A percentile compares a stretch with the other conserved stretches of the same genome.
Conservation (phyloP, 441 rosid species). For the Eutrema salsugineum region DNA sequence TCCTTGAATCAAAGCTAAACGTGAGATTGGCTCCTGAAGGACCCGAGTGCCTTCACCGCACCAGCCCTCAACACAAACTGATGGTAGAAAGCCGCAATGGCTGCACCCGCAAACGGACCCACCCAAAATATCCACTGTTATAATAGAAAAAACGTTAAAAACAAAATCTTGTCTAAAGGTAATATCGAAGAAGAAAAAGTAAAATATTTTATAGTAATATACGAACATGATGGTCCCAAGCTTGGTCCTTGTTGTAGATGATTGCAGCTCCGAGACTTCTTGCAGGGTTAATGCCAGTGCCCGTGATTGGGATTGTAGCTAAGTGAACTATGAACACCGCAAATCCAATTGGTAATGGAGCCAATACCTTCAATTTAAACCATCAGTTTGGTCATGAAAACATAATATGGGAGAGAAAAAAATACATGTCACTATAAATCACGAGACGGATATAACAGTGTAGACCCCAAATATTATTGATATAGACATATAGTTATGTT, state of each 20-base stretch:
- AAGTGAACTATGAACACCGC: conserved; percentile 90
- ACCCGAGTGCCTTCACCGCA: conserved; percentile 76
- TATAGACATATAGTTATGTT: not conserved
- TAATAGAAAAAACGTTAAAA: not conserved
- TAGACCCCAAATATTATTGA: not conserved
- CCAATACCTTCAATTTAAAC: conserved; percentile 62
- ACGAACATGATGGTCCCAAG: conserved; percentile 85
- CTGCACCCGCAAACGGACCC: conserved; percentile 89
- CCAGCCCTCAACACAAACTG: conserved; percentile 80
- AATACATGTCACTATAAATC: not conserved
- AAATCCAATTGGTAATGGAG: conserved; percentile 93
- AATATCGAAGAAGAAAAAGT: not conserved
- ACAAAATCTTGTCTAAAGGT: not conserved
- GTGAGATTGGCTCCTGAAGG: conserved; percentile 78
- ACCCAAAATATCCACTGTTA: conserved; percentile 87
- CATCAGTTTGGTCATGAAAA: no score
- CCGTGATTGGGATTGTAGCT: conserved; percentile 90
- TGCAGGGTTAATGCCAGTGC: conserved; percentile 93
- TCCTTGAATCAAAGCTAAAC: conserved; percentile 24
- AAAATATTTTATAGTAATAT: not conserved
- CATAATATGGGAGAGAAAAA: no score
- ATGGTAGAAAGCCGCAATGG: conserved; percentile 86
- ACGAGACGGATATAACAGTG: conserved; percentile 12
- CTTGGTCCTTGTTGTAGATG: conserved; percentile 50
- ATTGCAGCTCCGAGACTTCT: conserved; percentile 91